These are phyloP conservation scores for Plectosphaerella cucumerina DNA, from an alignment of 2,329 filamentous ascomycete genomes.

Conservation along the genomic window DNA sequence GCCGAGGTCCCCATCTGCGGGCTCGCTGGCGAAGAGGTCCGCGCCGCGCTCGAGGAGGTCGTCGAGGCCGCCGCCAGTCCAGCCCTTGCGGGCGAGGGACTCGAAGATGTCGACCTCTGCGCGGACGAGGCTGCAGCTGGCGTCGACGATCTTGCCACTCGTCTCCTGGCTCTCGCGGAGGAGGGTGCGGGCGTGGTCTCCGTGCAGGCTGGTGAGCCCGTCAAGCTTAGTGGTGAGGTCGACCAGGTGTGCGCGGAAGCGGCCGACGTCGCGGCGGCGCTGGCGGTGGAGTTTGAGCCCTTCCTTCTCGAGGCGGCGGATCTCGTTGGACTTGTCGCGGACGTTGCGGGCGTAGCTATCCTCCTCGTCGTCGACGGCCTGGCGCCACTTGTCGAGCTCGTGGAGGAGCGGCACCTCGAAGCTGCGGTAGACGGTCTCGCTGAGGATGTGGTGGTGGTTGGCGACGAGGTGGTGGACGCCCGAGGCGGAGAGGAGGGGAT, in stretches of 20 bases:
- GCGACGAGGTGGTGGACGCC: constrained; percentile 65
- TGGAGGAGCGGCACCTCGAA: constrained; percentile 68
- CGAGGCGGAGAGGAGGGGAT: constrained; percentile 56
- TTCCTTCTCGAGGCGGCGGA: constrained; percentile 61
- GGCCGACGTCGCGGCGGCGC: constrained; percentile 54
- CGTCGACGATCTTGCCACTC: constrained; percentile 58
- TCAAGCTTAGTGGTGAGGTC: constrained; percentile 59
- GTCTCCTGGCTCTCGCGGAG: constrained; percentile 63
- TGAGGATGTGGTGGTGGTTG: constrained; percentile 67
- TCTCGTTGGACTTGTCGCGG: constrained; percentile 53
- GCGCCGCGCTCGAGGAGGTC: constrained; percentile 60
- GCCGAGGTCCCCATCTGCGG: constrained; percentile 23
- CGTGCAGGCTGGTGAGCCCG: constrained; percentile 57
- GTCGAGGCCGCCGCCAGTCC: constrained; percentile 63
- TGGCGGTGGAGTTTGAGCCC: constrained; percentile 59
- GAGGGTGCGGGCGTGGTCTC: constrained; percentile 54
- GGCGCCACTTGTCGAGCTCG: constrained; percentile 62
- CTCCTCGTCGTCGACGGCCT: constrained; percentile 61
- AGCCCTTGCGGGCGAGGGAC: constrained; percentile 61
- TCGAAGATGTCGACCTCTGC: constrained; percentile 70
- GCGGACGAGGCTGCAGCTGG: constrained; percentile 60
- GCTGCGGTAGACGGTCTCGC: constrained; percentile 62
- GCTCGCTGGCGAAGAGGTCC: constrained; percentile 50
- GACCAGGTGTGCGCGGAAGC: constrained; percentile 60
- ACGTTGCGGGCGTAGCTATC: constrained; percentile 54